These are phyloP conservation scores for Syzygium grande DNA, from an alignment of 345 rosid species.

Conservation along the genomic window DNA sequence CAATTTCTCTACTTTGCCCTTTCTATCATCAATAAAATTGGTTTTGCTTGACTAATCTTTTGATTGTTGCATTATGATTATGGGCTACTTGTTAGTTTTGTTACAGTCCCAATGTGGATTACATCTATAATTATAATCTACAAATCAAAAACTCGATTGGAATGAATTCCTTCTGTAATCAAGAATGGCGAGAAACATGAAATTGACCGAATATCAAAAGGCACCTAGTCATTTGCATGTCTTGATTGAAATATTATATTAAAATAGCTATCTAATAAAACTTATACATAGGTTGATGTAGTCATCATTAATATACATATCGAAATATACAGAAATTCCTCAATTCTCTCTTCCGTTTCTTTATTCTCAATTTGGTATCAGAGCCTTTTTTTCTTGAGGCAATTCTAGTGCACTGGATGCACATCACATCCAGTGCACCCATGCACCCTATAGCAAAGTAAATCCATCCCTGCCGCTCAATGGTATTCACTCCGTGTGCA, in stretches of 20 bases:
- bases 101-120: background rate
- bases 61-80: background rate
- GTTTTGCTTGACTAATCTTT: background rate
- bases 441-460: no score
- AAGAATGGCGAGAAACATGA: rapidly evolving
- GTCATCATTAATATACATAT: no score
- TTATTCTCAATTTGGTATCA: no score
- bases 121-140: rapidly evolving
- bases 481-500: no score
- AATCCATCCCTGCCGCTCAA: no score
- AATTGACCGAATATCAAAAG: background rate
- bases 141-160: background rate
- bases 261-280: background rate
- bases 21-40: background rate
- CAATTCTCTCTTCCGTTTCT: background rate
- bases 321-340: background rate
- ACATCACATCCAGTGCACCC: no score
- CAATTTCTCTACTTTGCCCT: background rate
- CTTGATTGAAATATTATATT: background rate
- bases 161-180: background rate
- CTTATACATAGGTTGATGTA: no score
- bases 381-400: no score
- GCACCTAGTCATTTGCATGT: background rate
- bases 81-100: background rate
- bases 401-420: no score